phyloP scores from a whole-genome alignment of 805 yeast genomes.

The Metschnikowia gelsemii region DNA sequence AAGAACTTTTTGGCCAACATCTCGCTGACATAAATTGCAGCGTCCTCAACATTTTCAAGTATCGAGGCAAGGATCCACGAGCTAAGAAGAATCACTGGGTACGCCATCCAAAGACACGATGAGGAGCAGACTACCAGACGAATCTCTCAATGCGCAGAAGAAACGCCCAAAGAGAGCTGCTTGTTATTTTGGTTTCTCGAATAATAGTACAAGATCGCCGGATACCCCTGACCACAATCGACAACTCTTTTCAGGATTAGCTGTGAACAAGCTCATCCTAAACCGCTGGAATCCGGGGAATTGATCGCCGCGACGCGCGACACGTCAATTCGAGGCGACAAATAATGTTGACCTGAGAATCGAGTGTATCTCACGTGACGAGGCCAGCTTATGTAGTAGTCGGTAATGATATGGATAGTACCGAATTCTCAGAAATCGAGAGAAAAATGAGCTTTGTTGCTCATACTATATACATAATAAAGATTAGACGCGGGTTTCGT shows the following conservation, averaged over 20 bases:
- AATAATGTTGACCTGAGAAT: no score
- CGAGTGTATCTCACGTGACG: not conserved
- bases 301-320: not conserved
- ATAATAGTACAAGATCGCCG: no score
- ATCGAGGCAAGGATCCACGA: conserved; percentile 17
- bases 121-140: not conserved
- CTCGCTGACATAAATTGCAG: conserved; percentile 6
- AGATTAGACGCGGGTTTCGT: not conserved
- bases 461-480: conserved; percentile 1
- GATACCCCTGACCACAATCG: no score
- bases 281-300: no score
- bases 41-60: conserved; percentile 5
- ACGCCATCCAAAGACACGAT: conserved; percentile 10
- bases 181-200: no score
- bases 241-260: no score
- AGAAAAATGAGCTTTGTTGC: no score
- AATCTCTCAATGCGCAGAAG: not conserved
- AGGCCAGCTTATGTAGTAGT: not conserved
- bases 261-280: no score
- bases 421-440: no score
- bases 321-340: no score
- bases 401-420: no score
- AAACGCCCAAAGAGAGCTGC: no score
- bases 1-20: conserved; percentile 20
- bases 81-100: conserved; percentile 18